phyloP scores from a whole-genome alignment of 2,329 filamentous ascomycete species.

The Colletotrichum sp. region DNA sequence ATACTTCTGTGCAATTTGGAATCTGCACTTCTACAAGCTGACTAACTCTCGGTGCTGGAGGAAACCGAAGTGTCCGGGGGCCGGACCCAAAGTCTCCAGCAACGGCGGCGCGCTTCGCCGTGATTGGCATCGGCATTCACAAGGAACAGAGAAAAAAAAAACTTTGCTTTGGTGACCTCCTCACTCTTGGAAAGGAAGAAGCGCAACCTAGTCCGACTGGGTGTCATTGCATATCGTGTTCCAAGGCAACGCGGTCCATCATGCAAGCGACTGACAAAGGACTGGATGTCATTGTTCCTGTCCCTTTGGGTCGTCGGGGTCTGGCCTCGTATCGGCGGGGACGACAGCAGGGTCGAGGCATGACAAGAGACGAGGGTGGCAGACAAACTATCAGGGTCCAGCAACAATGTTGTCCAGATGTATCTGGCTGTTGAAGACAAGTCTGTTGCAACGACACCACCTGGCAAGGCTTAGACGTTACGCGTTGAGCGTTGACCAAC shows the following conservation, averaged over 20 bases:
- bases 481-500: neutral
- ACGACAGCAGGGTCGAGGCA: neutral
- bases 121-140: neutral
- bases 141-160: neutral
- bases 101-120: neutral
- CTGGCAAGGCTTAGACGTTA: neutral
- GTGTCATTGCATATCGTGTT: neutral
- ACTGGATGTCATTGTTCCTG: neutral
- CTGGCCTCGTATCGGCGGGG: neutral
- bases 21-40: neutral
- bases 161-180: neutral
- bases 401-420: neutral
- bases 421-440: neutral
- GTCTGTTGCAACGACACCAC: constrained; percentile 4
- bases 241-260: neutral
- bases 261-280: neutral
- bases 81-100: neutral
- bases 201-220: neutral
- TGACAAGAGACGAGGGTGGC: neutral
- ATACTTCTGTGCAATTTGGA: neutral
- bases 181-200: neutral
- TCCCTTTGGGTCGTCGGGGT: neutral
- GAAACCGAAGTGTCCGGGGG: neutral
- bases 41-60: neutral
- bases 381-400: neutral